These are phyloP conservation scores for Aspergillus spinulosporus DNA, from an alignment of 2,329 filamentous ascomycete genomes.

Conservation along the genomic window DNA sequence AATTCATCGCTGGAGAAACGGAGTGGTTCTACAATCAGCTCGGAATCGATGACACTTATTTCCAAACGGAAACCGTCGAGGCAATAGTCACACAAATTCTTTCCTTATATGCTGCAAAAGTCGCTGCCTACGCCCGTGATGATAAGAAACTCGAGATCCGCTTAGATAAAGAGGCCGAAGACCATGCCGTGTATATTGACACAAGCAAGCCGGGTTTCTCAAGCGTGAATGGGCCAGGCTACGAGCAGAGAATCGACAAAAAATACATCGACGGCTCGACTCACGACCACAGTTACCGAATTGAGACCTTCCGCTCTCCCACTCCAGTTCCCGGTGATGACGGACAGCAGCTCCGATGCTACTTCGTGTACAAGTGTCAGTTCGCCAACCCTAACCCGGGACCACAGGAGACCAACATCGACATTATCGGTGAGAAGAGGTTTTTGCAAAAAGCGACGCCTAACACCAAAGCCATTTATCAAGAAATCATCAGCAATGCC, in stretches of 20 bases:
- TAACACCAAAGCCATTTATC: slow-evolving; percentile 95
- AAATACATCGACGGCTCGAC: slow-evolving; percentile 88
- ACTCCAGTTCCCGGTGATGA: slow-evolving; percentile 73
- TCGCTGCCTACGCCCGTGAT: slow-evolving; percentile 87
- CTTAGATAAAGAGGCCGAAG: slow-evolving; percentile 88
- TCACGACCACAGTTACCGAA: slow-evolving; percentile 74
- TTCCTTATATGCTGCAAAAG: slow-evolving; percentile 93
- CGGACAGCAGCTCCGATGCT: slow-evolving; percentile 86
- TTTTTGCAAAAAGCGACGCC: slow-evolving; percentile 94
- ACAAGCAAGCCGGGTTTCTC: slow-evolving; percentile 87
- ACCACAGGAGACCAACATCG: slow-evolving; percentile 80
- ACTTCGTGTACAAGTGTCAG: slow-evolving; percentile 97
- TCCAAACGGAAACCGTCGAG: slow-evolving; percentile 81
- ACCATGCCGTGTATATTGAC: slow-evolving; percentile 98
- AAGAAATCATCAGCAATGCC: slow-evolving; percentile 84
- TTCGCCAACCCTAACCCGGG: slow-evolving; percentile 75
- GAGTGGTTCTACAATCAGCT: slow-evolving; percentile 97
- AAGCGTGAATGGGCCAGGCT: slow-evolving; percentile 75
- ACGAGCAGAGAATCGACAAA: slow-evolving; percentile 88
- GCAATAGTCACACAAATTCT: slow-evolving; percentile 93
- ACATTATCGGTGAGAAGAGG: slow-evolving; percentile 86
- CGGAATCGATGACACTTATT: slow-evolving; percentile 98
- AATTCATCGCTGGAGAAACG: slow-evolving; percentile 81
- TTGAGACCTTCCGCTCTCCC: slow-evolving; percentile 94
- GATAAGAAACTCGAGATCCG: slow-evolving; percentile 94